Conservation (phyloP, 441 rosid genomes). For the Hura crepitans region DNA sequence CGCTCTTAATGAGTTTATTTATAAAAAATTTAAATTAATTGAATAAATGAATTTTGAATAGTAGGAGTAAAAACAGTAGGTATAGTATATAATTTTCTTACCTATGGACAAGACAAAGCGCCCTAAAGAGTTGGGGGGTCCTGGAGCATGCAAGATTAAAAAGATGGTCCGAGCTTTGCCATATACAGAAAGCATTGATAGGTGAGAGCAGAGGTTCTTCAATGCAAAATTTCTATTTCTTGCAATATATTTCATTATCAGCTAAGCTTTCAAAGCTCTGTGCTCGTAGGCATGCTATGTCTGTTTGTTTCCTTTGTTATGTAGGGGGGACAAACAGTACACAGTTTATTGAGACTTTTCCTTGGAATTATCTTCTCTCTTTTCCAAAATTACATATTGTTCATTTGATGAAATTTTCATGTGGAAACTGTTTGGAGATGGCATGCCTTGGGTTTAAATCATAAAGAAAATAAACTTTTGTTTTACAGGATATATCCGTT, state of each 20-base stretch:
- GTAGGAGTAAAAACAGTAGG: no score
- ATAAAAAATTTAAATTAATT: no score
- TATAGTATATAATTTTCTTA: not conserved
- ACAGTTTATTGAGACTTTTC: not conserved
- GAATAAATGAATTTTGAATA: no score
- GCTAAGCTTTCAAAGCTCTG: constrained; percentile 11
- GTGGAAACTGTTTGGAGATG: no score
- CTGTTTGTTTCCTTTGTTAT: not conserved
- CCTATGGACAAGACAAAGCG: constrained; percentile 4
- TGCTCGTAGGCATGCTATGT: constrained; percentile 7
- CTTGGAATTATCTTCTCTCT: constrained; percentile 8
- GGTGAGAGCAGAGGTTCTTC: constrained; percentile 15
- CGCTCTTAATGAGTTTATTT: no score
- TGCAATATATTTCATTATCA: constrained; percentile 11
- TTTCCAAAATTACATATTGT: no score
- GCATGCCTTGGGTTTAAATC: no score
- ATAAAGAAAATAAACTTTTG: no score
- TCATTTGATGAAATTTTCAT: no score
- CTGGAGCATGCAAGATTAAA: not conserved
- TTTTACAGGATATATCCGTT: no score
- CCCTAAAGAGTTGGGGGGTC: not conserved
- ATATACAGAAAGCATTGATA: constrained; percentile 25
- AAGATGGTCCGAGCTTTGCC: constrained; percentile 26
- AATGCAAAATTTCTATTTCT: constrained; percentile 28
- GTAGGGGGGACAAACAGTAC: constrained; percentile 6